Percentiles rank a stretch among this genome's conserved stretches.
Evolutionary conservation across 768 basidiomycete genomes (phyloP).

Genomic region (Phallus indusiatus): DNA sequence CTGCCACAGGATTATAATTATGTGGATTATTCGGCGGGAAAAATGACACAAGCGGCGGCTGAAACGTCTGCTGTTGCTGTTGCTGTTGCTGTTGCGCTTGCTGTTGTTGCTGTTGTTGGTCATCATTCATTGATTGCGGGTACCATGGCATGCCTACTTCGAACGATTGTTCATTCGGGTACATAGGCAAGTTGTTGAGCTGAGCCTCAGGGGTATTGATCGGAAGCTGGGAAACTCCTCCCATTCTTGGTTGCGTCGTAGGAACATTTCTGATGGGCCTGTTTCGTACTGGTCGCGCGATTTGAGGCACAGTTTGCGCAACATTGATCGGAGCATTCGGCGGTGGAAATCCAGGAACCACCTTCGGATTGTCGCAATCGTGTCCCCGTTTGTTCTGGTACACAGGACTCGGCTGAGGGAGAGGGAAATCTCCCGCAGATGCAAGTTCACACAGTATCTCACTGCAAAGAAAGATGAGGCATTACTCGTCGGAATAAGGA

Average conservation of each 20-base stretch:
- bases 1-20: background rate
- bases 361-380: slow-evolving; percentile 40
- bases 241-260: background rate
- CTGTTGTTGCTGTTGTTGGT: background rate
- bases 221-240: background rate
- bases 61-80: background rate
- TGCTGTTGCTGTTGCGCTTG: background rate
- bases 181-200: background rate
- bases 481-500: background rate
- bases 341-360: background rate
- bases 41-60: background rate
- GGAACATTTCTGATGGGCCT: background rate
- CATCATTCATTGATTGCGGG: background rate
- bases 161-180: background rate
- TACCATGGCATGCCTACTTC: slow-evolving; percentile 1
- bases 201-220: background rate
- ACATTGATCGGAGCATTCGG: background rate
- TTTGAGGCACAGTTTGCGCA: background rate
- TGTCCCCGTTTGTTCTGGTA: slow-evolving; percentile 50
- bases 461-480: slow-evolving; percentile 27
- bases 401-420: slow-evolving; percentile 46
- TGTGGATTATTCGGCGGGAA: background rate
- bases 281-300: background rate
- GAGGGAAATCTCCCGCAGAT: slow-evolving; percentile 58
- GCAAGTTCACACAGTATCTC: slow-evolving; percentile 67